Evolutionary conservation across 2,329 filamentous ascomycete genomes (phyloP), one percentile per base, ranked within the genome.

Genomic region (Ophiostoma tasmaniense): DNA sequence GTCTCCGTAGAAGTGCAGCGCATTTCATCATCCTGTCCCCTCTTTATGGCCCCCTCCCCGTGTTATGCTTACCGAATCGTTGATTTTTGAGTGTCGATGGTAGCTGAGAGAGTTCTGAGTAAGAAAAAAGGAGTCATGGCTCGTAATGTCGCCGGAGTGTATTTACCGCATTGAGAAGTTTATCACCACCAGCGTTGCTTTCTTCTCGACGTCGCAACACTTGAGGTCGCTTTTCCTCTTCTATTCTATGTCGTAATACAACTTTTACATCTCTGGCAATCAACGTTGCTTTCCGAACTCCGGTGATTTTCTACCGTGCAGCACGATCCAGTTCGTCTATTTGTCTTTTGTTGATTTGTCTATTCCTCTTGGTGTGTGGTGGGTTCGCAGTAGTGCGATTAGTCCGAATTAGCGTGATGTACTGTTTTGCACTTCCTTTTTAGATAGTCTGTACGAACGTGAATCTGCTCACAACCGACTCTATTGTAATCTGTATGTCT

Each of bases 241-340:
- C 45, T 50, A 20, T 5, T n/a, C 45, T 50, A 50, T 20, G 42
- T n/a, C 17, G 45, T 50, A 50, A 22, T 50, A 7, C 45, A 50
- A 17, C 14, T 11, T 25, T 28, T 10, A 55, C 50, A 55, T 14
- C 50, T 22, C n/a, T 52, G 22, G 17, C 42, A 45, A 17, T 30
- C 55, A 61, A 61, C 55, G 55, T 61, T 61, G 55, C 55, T 61
- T 61, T 61, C 55, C 55, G 55, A 61, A 61, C 55, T 61, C 55
- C 55, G 55, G 55, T 13, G 55, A 61, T 61, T 61, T n/a, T n/a
- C n/a, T 25, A 61, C 55, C 30, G 55, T 30, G 55, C 25, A 61
- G 55, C 50, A 55, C 8, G 50, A 10, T 13, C 5, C 22, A 22
- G n/a, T 25, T 25, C 25, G 10, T 39, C 37, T 50, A 50, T n/a